Percentiles rank a stretch among this genome's conserved stretches.
phyloP scores from a whole-genome alignment of 768 basidiomycete species.

The Lentinus brumalis region DNA sequence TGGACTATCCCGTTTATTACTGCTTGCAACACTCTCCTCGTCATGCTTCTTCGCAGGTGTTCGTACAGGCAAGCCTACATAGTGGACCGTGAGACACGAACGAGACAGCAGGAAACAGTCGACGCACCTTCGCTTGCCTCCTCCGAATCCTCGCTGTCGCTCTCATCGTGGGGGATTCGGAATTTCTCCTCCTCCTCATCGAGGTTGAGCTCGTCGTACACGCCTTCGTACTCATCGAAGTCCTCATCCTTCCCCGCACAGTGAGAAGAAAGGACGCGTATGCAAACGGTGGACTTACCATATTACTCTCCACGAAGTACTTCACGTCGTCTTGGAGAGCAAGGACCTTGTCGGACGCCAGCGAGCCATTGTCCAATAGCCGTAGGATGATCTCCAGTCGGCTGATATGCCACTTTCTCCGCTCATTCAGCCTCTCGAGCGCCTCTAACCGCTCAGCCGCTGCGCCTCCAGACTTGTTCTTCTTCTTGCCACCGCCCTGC shows the following conservation, averaged over 20 bases:
- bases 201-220: constrained; percentile 96
- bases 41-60: constrained; percentile 74
- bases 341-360: constrained; percentile 78
- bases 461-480: constrained; percentile 68
- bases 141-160: constrained; percentile 78
- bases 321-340: constrained; percentile 90
- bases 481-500: constrained; percentile 78
- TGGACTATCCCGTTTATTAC: constrained; percentile 79
- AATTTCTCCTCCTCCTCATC: constrained; percentile 97
- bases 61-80: constrained; percentile 64
- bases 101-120: neutral
- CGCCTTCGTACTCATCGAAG: constrained; percentile 95
- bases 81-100: neutral
- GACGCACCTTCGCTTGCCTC: constrained; percentile 67
- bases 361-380: constrained; percentile 89
- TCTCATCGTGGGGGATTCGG: constrained; percentile 69
- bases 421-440: constrained; percentile 87
- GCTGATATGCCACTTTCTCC: constrained; percentile 93
- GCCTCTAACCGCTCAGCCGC: constrained; percentile 75
- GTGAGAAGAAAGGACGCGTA: neutral
- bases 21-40: constrained; percentile 73
- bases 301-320: constrained; percentile 96
- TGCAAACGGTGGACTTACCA: constrained; percentile 55
- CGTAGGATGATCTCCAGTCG: constrained; percentile 92
- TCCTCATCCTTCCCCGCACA: constrained; percentile 75